These are phyloP conservation scores for Chenopodium suecicum DNA, from an alignment of 148 eudicot species.

Conservation along the genomic window DNA sequence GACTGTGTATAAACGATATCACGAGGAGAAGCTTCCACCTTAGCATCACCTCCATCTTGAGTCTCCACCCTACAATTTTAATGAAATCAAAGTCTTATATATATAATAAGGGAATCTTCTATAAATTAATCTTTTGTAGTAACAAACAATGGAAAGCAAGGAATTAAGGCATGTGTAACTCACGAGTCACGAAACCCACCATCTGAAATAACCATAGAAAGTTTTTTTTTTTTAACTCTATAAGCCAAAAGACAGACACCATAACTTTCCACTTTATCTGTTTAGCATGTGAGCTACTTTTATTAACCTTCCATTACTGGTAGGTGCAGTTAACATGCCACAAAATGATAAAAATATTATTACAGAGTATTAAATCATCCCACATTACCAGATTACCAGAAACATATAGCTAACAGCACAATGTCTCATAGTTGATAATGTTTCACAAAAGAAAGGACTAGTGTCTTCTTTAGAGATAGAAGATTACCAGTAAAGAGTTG, in stretches of 20 bases:
- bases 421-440: background rate
- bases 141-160: background rate
- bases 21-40: slow-evolving; percentile 93
- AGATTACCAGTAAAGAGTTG: slow-evolving; percentile 78
- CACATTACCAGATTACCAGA: background rate
- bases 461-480: background rate
- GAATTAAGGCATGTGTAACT: background rate
- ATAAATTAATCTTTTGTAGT: background rate
- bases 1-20: slow-evolving; percentile 82
- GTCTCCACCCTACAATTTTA: slow-evolving; percentile 81
- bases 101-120: background rate
- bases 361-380: background rate
- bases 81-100: background rate
- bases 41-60: slow-evolving; percentile 98
- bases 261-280: background rate
- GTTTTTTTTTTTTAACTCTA: too few relatives aligned
- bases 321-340: background rate
- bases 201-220: background rate
- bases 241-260: background rate
- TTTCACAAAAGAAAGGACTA: background rate
- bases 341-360: background rate
- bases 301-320: background rate
- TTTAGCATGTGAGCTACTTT: background rate
- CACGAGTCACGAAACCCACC: background rate
- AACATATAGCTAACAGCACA: background rate